Conservation (phyloP, 1,284 basidiomycete genomes). For the Cryptococcus sp. region DNA sequence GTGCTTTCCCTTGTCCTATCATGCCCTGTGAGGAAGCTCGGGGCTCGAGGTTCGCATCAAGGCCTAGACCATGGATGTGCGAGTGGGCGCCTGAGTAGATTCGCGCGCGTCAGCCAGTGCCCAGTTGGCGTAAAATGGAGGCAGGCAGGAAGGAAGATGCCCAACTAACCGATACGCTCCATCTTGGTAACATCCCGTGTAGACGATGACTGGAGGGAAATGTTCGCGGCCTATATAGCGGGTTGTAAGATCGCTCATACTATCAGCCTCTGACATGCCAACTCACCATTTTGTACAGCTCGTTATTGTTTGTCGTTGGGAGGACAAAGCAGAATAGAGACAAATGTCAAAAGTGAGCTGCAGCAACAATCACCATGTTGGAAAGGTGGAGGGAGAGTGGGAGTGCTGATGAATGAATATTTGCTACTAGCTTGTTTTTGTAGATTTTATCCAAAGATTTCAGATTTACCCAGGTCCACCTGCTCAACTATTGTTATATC, state of each 20-base stretch:
- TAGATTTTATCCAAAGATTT: slow-evolving; percentile 23
- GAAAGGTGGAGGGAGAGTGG: too few relatives aligned
- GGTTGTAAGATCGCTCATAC: too few relatives aligned
- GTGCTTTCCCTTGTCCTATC: slow-evolving; percentile 92
- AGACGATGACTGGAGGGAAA: slow-evolving; percentile 50
- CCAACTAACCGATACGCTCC: slow-evolving; percentile 80
- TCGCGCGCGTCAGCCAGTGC: background rate
- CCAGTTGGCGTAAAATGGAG: background rate
- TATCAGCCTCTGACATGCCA: too few relatives aligned
- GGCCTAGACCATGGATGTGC: slow-evolving; percentile 91
- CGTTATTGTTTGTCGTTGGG: too few relatives aligned
- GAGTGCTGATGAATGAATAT: too few relatives aligned
- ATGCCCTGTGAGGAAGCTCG: slow-evolving; percentile 82
- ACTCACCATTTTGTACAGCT: too few relatives aligned
- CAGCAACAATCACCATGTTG: too few relatives aligned
- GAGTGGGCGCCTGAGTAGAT: slow-evolving; percentile 77
- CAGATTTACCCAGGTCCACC: slow-evolving; percentile 5
- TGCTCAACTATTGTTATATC: background rate
- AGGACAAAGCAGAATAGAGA: too few relatives aligned
- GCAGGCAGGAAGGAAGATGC: background rate
- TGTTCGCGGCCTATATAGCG: slow-evolving; percentile 49
- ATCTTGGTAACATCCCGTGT: slow-evolving; percentile 90
- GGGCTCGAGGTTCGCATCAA: slow-evolving; percentile 88
- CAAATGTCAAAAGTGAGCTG: too few relatives aligned
- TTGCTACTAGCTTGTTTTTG: too few relatives aligned